Percentiles rank a stretch among this genome's conserved stretches.
Conservation (phyloP, 139 green algal species). For the Chlorella sp. region DNA sequence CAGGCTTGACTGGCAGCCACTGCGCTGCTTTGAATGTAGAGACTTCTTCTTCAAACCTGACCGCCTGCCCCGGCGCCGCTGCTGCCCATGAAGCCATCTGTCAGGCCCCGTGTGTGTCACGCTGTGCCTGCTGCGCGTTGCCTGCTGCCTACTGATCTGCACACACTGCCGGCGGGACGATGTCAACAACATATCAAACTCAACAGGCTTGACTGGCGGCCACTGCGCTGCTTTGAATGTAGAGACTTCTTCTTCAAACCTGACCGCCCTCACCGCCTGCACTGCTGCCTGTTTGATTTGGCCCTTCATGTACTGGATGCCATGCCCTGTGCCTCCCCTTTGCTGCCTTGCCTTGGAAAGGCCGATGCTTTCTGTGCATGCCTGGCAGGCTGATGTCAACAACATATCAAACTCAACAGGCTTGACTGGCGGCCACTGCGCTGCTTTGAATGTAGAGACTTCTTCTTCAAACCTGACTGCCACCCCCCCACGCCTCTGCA, state of each 20-base stretch:
- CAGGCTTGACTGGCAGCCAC: constrained; percentile 39
- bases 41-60: constrained; percentile 37
- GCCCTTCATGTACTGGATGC: too few species aligned
- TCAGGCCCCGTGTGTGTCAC: neutral
- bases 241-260: constrained; percentile 41
- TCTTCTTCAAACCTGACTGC: constrained; percentile 40
- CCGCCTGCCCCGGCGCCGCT: neutral
- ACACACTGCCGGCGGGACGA: neutral
- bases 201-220: constrained; percentile 46
- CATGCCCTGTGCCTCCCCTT: too few species aligned
- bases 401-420: constrained; percentile 54
- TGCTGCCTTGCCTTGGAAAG: neutral
- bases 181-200: constrained; percentile 46
- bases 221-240: neutral
- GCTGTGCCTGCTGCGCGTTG: constrained; percentile 6
- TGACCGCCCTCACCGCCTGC: neutral
- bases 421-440: constrained; percentile 33
- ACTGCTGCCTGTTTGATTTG: neutral
- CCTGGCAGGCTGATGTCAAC: constrained; percentile 11
- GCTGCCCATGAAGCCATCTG: neutral
- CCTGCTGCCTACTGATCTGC: neutral
- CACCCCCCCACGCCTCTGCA: neutral
- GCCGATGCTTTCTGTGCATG: neutral
- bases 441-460: constrained; percentile 28
- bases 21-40: constrained; percentile 18